Percentiles rank a stretch among this genome's conserved stretches.
phyloP scores from a whole-genome alignment of 139 green algal species.

The Gonium pectorale region DNA sequence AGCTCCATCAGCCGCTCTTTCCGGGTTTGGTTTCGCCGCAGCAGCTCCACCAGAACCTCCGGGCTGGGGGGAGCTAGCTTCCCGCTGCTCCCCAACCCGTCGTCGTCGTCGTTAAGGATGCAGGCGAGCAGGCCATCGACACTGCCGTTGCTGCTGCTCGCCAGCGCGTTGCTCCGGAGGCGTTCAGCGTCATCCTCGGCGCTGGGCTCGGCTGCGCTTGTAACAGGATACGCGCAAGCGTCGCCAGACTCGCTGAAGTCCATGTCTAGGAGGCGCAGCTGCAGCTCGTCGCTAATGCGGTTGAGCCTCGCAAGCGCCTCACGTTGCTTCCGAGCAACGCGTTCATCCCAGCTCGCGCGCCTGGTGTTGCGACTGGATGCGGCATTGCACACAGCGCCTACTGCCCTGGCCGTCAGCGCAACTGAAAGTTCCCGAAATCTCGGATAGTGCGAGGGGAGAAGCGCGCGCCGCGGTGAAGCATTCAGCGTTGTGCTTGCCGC shows the following conservation, averaged over 20 bases:
- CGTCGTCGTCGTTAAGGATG: neutral
- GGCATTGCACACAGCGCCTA: too few species aligned
- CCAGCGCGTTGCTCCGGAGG: neutral
- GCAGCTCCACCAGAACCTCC: constrained; percentile 26
- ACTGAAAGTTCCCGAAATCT: too few species aligned
- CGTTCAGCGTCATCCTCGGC: neutral
- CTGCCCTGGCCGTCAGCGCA: too few species aligned
- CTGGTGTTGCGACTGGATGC: too few species aligned
- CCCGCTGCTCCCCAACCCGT: neutral
- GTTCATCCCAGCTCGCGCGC: neutral
- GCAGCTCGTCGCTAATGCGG: neutral
- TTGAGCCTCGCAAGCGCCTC: neutral
- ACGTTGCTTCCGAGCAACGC: neutral
- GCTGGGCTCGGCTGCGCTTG: too few species aligned
- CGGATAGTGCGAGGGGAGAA: too few species aligned
- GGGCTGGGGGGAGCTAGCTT: neutral
- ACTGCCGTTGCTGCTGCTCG: constrained; percentile 12
- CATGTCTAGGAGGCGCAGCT: neutral
- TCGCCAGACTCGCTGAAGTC: neutral
- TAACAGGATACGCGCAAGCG: too few species aligned
- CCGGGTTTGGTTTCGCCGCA: neutral
- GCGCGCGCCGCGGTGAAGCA: too few species aligned
- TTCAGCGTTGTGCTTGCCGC: too few species aligned
- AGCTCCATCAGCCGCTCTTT: constrained; percentile 3
- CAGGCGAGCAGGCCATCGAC: neutral